A percentile compares a stretch with the other conserved stretches of the same genome.
phyloP scores from a whole-genome alignment of 2,329 filamentous ascomycete genomes.

The Talaromyces sp. region DNA sequence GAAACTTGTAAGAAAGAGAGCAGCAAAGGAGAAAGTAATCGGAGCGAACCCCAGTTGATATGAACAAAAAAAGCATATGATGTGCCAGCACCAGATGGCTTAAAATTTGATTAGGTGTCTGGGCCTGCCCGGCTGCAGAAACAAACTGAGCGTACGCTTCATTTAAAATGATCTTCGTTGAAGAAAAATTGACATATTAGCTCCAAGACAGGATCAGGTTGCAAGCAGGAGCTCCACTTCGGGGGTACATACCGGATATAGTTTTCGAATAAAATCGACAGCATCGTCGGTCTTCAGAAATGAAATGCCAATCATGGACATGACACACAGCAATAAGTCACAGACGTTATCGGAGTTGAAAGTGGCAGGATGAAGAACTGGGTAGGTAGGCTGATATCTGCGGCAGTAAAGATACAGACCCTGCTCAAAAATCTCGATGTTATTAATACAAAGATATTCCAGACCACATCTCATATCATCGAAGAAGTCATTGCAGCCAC shows the following conservation, averaged over 20 bases:
- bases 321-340: constrained; percentile 5
- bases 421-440: constrained; percentile 7
- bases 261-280: constrained; percentile 1
- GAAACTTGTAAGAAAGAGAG: background rate
- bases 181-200: background rate
- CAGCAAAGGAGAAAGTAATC: background rate
- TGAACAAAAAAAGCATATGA: constrained; percentile 11
- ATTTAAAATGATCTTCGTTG: background rate
- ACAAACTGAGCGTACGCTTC: constrained; percentile 1
- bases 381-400: constrained; percentile 10
- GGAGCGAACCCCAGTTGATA: constrained; percentile 8
- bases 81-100: constrained; percentile 6
- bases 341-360: constrained; percentile 4
- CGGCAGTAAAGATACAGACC: constrained; percentile 12
- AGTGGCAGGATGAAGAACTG: constrained; percentile 5
- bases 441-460: constrained; percentile 8
- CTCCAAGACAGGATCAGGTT: background rate
- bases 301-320: constrained; percentile 12
- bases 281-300: constrained; percentile 11
- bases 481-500: constrained; percentile 4
- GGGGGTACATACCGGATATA: constrained; percentile 4
- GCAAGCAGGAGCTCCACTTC: background rate
- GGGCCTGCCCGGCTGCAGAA: background rate
- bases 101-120: background rate
- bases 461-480: constrained; percentile 3